Percentiles rank a stretch among this genome's conserved stretches.
phyloP scores from a whole-genome alignment of 352 stramenopile species.

The Pythium dissimile region DNA sequence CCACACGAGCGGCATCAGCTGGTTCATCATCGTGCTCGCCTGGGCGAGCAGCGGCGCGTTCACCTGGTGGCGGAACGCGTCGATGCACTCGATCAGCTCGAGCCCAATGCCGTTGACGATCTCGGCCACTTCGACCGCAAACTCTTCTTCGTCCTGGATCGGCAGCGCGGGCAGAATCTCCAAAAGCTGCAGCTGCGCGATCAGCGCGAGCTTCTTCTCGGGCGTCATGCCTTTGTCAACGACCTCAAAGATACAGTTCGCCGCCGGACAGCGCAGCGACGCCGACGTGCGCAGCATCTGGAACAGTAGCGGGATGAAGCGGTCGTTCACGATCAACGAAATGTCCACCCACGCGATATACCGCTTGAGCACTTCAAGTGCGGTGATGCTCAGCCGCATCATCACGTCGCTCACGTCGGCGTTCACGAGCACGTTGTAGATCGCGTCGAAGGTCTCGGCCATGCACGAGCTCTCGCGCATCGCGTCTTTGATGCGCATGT shows the following conservation, averaged over 20 bases:
- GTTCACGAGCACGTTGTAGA: conserved; percentile 80
- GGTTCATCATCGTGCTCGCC: conserved; percentile 55
- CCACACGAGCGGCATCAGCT: conserved; percentile 82
- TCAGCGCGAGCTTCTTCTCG: conserved; percentile 80
- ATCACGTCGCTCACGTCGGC: conserved; percentile 68
- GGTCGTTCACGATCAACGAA: conserved; percentile 76
- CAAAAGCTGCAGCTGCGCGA: conserved; percentile 66
- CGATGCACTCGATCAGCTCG: conserved; percentile 77
- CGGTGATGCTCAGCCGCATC: conserved; percentile 55
- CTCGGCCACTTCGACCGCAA: conserved; percentile 79
- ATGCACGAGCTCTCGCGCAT: conserved; percentile 80
- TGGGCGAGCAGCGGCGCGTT: conserved; percentile 38
- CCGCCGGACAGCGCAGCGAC: conserved; percentile 57
- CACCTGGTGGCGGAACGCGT: conserved; percentile 67
- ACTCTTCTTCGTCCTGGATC: conserved; percentile 75
- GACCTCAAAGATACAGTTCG: conserved; percentile 84
- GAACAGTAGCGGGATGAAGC: conserved; percentile 71
- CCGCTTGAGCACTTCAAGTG: conserved; percentile 75
- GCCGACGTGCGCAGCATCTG: conserved; percentile 61
- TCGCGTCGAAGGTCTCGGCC: conserved; percentile 75
- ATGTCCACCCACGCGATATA: conserved; percentile 90
- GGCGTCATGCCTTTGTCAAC: conserved; percentile 84
- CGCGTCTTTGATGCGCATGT: conserved; percentile 87
- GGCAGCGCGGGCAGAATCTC: conserved; percentile 53
- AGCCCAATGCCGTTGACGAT: conserved; percentile 80